Conservation (phyloP, 768 basidiomycete species). For the Lepiota brunneoincarnata region DNA sequence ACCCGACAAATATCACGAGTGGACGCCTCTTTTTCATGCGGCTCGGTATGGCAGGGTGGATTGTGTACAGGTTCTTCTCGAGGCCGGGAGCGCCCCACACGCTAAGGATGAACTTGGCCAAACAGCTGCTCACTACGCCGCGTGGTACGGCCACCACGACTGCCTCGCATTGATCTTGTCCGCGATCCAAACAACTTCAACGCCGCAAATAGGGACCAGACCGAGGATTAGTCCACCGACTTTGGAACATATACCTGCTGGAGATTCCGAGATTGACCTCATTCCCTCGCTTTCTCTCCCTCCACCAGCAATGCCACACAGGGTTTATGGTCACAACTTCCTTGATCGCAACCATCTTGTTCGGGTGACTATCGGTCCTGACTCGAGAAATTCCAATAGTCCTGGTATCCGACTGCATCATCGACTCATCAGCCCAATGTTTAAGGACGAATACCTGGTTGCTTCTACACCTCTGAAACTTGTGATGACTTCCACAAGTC, state of each 20-base stretch:
- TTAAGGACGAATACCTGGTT: constrained; percentile 63
- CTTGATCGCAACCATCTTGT: constrained; percentile 84
- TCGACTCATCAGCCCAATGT: constrained; percentile 67
- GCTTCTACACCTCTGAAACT: constrained; percentile 87
- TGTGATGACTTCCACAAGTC: constrained; percentile 82
- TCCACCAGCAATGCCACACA: constrained; percentile 97
- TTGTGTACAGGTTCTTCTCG: constrained; percentile 76
- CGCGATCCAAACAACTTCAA: constrained; percentile 32
- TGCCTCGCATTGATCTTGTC: constrained; percentile 63
- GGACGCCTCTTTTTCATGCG: constrained; percentile 97
- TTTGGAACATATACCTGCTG: constrained; percentile 30
- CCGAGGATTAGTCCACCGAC: constrained; percentile 36
- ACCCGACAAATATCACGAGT: constrained; percentile 96
- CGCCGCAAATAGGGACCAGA: constrained; percentile 17
- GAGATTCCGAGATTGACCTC: constrained; percentile 78
- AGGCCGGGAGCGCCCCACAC: constrained; percentile 75
- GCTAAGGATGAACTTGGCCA: constrained; percentile 82
- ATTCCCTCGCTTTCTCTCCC: constrained; percentile 95
- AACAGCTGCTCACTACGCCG: constrained; percentile 88
- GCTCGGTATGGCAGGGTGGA: constrained; percentile 78
- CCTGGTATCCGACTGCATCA: constrained; percentile 67
- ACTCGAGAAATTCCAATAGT: constrained; percentile 36
- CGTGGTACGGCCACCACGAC: constrained; percentile 87
- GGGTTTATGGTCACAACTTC: constrained; percentile 96
- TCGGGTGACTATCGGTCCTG: constrained; percentile 80